Conservation (phyloP, 2,329 filamentous ascomycete genomes). For the Epichloe sylvatica region DNA sequence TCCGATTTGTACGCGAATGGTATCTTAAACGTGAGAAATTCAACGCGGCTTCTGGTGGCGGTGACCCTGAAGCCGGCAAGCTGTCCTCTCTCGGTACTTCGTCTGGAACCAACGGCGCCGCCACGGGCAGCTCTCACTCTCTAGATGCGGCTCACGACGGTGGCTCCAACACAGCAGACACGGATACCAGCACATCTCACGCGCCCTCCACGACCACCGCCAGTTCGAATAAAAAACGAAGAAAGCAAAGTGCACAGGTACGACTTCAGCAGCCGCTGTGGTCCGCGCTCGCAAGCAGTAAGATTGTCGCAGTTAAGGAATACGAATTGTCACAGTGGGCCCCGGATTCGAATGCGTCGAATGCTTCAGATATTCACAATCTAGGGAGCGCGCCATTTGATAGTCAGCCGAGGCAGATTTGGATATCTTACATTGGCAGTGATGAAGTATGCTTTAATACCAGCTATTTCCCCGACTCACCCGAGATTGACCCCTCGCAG, state of each 20-base stretch:
- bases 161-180: constrained; percentile 39
- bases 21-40: constrained; percentile 47
- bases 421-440: constrained; percentile 67
- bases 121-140: constrained; percentile 7
- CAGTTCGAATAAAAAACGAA: constrained; percentile 58
- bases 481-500: constrained; percentile 17
- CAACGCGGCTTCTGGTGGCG: constrained; percentile 32
- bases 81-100: constrained; percentile 18
- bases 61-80: constrained; percentile 52
- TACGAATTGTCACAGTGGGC: constrained; percentile 69
- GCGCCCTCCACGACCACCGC: constrained; percentile 20
- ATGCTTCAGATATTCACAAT: constrained; percentile 64
- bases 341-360: constrained; percentile 58
- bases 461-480: constrained; percentile 43
- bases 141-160: constrained; percentile 7
- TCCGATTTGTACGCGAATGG: constrained; percentile 57
- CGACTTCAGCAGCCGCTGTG: constrained; percentile 83
- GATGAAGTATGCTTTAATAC: constrained; percentile 67
- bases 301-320: constrained; percentile 90
- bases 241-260: constrained; percentile 83
- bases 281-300: constrained; percentile 88
- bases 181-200: constrained; percentile 25
- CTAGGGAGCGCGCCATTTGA: constrained; percentile 60
- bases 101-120: constrained; percentile 6
- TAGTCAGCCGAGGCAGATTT: constrained; percentile 56